Conservation (phyloP, 495 filamentous ascomycete species). For the Penicillium paradoxum region DNA sequence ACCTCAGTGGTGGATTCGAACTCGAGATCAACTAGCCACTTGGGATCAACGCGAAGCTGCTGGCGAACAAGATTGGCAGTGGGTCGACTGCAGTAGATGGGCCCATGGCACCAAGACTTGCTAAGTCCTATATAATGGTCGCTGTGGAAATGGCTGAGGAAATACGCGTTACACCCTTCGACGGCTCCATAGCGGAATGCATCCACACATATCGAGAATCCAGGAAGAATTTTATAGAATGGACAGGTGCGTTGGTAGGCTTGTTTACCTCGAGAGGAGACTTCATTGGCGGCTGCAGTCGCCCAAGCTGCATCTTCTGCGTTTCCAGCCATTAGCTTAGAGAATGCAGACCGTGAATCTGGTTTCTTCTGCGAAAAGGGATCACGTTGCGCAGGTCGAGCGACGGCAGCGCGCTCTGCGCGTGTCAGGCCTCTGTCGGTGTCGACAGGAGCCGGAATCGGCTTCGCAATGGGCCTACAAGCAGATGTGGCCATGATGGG, state of each 20-base stretch:
- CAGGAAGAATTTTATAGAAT: constrained; percentile 96
- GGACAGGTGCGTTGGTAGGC: constrained; percentile 87
- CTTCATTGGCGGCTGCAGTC: constrained; percentile 73
- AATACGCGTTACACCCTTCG: constrained; percentile 89
- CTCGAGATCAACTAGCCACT: constrained; percentile 78
- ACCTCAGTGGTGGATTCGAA: constrained; percentile 81
- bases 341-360: constrained; percentile 63
- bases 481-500: constrained; percentile 30
- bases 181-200: constrained; percentile 95
- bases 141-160: constrained; percentile 95
- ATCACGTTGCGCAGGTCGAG: constrained; percentile 70
- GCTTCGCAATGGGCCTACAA: constrained; percentile 17
- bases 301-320: constrained; percentile 90
- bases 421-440: constrained; percentile 39
- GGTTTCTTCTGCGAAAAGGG: constrained; percentile 55
- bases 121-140: constrained; percentile 95
- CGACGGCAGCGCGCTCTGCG: constrained; percentile 61
- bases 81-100: constrained; percentile 91
- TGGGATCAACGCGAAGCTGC: constrained; percentile 78
- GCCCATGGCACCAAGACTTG: constrained; percentile 83
- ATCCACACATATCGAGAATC: constrained; percentile 88
- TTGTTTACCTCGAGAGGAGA: constrained; percentile 76
- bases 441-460: background rate
- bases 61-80: constrained; percentile 85
- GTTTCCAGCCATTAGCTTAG: constrained; percentile 85